Base-by-base conservation (phyloP, 176 grass and related monocot genomes). In the Eleusine coracana region DNA sequence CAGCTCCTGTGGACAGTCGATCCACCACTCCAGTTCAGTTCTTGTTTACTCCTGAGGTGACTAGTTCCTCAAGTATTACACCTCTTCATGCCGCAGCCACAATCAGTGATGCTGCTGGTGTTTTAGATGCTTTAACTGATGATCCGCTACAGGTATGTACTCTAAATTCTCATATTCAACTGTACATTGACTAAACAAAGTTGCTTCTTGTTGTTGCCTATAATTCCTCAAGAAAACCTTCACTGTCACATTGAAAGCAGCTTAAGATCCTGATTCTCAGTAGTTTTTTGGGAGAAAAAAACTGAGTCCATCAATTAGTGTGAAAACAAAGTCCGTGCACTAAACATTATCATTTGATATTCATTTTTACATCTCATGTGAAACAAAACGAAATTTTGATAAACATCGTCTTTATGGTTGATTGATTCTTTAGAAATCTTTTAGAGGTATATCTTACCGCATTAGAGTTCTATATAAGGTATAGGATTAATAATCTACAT, bases 71-170 rank as follows among this genome's bases (percentile, higher is more conserved):
- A 75, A 87, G 85, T 66, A 78, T 92, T 37, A 95, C 93, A 17
- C 90, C 93, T 83, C 90, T 96, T 81, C 93, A 96, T 84, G 59
- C 85, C 74, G 93, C 91, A 63, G 90, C 93, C 23, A 79, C 83
- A 55, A 88, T 82, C 40, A 88, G 46, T 65, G 80, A 87, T 72
- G 80, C 76, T 75, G 74, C 76, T 75, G 71, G 40, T 68, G 73
- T 96, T 88, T 82, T 96, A 44, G 88, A 96, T 91, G 90, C 90
- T 77, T 82, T 96, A 76, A 96, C 80, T 75, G 83, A 91, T 81
- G 90, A 96, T 89, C 90, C 90, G 55, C 80, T 85, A 21, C 86
- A 90, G 93, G 93, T 96, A 86, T 46, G 51, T 84, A 41, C 36
- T 78, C 34, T 55, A 85, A 58, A 70, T 9, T 76, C 39, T 48